A percentile compares a stretch with the other conserved stretches of the same genome.
Evolutionary conservation across 2,329 filamentous ascomycete genomes (phyloP).

Genomic region (Camillea tinctor): DNA sequence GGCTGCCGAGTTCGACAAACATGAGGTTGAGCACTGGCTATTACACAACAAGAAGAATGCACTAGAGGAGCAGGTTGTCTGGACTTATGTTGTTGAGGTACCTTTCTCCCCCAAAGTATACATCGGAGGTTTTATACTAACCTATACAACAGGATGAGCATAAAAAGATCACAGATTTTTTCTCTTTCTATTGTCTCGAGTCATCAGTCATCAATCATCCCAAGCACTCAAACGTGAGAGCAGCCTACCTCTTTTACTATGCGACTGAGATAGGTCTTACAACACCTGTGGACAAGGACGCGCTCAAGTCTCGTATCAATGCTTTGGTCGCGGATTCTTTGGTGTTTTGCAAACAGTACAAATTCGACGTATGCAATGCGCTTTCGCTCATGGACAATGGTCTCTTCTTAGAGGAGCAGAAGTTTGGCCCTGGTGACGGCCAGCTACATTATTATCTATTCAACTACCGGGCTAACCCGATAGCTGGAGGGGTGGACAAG

Average conservation of each 20-base stretch:
- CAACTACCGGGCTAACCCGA: slow-evolving; percentile 89
- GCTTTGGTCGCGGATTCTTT: slow-evolving; percentile 79
- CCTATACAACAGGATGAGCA: slow-evolving; percentile 48
- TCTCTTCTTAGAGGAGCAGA: slow-evolving; percentile 88
- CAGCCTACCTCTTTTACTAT: slow-evolving; percentile 97
- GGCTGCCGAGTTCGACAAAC: slow-evolving; percentile 74
- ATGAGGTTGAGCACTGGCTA: slow-evolving; percentile 87
- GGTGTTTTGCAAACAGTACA: slow-evolving; percentile 76
- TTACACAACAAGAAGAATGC: slow-evolving; percentile 63
- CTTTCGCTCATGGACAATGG: slow-evolving; percentile 92
- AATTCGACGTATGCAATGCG: slow-evolving; percentile 96
- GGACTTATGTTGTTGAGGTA: slow-evolving; percentile 88
- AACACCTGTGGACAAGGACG: slow-evolving; percentile 50
- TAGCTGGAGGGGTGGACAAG: slow-evolving; percentile 79
- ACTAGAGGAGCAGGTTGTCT: slow-evolving; percentile 77
- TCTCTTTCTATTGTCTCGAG: slow-evolving; percentile 94
- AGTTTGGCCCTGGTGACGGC: slow-evolving; percentile 92
- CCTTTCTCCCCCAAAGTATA: slow-evolving; percentile 9
- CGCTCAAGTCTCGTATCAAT: slow-evolving; percentile 78
- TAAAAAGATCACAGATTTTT: slow-evolving; percentile 89
- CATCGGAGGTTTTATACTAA: slow-evolving; percentile 16
- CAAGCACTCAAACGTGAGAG: slow-evolving; percentile 76
- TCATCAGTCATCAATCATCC: slow-evolving; percentile 84
- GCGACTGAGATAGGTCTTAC: slow-evolving; percentile 76
- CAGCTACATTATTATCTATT: slow-evolving; percentile 96